Percentiles rank a stretch among this genome's conserved stretches.
phyloP scores from a whole-genome alignment of 2,329 filamentous ascomycete genomes.

The Knoxdaviesia proteae region DNA sequence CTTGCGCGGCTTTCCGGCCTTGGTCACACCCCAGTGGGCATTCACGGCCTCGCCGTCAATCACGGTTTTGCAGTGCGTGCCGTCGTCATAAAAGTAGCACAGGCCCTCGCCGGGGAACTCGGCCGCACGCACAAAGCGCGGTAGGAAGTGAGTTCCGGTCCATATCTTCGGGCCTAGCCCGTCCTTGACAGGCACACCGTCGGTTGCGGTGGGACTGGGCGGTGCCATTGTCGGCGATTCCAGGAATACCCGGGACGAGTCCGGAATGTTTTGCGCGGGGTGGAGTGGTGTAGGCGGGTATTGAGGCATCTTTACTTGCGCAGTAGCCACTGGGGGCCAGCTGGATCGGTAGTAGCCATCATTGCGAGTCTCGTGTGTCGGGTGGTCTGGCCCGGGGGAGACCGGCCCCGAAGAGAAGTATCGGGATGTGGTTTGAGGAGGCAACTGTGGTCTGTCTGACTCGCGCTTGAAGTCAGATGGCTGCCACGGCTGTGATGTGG shows the following conservation, averaged over 20 bases:
- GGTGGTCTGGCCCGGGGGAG: slow-evolving; percentile 16
- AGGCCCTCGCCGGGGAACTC: slow-evolving; percentile 59
- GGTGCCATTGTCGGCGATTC: background rate
- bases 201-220: slow-evolving; percentile 10
- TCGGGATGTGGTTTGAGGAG: no score
- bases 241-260: background rate
- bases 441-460: no score
- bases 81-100: slow-evolving; percentile 76
- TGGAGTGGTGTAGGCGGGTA: background rate
- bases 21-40: slow-evolving; percentile 82
- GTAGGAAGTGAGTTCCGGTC: slow-evolving; percentile 46
- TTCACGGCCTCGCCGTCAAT: slow-evolving; percentile 79
- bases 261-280: background rate
- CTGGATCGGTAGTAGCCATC: slow-evolving; percentile 19
- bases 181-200: slow-evolving; percentile 31
- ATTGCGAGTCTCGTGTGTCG: slow-evolving; percentile 17
- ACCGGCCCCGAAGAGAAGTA: no score
- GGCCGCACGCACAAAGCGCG: slow-evolving; percentile 40
- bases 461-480: no score
- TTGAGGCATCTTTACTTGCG: slow-evolving; percentile 17
- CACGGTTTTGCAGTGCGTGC: slow-evolving; percentile 58
- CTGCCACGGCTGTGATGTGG: no score
- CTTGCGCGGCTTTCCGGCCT: slow-evolving; percentile 84
- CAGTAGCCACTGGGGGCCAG: no score
- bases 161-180: slow-evolving; percentile 46